Percentiles rank a stretch among this genome's conserved stretches.
Evolutionary conservation across 164 flowering plant genomes (phyloP).

Genomic region (Nymphaea thermarum): DNA sequence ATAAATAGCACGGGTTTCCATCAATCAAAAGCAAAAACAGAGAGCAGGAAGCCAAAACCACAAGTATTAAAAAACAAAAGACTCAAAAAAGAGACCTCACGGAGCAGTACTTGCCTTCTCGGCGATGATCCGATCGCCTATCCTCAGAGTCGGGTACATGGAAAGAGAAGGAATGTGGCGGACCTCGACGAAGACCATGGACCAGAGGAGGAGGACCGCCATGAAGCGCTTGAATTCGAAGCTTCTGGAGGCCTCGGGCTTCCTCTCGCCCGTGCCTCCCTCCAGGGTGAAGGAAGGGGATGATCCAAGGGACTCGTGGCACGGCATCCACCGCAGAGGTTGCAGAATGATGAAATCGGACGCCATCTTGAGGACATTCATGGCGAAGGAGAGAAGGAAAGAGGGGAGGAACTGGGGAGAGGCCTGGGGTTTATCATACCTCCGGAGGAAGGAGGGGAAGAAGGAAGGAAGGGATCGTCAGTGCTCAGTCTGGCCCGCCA

Average conservation of each 20-base stretch:
- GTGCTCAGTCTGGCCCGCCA: too few species aligned
- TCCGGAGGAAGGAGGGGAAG: too few species aligned
- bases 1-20: too few species aligned
- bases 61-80: background rate
- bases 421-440: too few species aligned
- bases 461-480: too few species aligned
- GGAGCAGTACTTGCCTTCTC: constrained; percentile 9
- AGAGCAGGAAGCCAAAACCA: too few species aligned
- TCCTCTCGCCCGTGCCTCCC: constrained; percentile 21
- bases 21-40: too few species aligned
- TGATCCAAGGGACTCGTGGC: constrained; percentile 15
- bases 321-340: constrained; percentile 25
- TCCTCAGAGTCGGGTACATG: constrained; percentile 38
- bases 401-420: too few species aligned
- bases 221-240: constrained; percentile 3
- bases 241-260: constrained; percentile 19
- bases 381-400: too few species aligned
- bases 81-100: background rate
- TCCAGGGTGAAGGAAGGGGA: background rate
- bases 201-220: constrained; percentile 16
- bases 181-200: constrained; percentile 27
- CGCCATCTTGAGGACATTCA: too few species aligned
- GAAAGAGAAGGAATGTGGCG: constrained; percentile 31
- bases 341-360: constrained; percentile 7
- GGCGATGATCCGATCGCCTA: constrained; percentile 25